Evolutionary conservation across 192 early-diverging fungal genomes (phyloP).

Genomic region (Coemansia sp.): DNA sequence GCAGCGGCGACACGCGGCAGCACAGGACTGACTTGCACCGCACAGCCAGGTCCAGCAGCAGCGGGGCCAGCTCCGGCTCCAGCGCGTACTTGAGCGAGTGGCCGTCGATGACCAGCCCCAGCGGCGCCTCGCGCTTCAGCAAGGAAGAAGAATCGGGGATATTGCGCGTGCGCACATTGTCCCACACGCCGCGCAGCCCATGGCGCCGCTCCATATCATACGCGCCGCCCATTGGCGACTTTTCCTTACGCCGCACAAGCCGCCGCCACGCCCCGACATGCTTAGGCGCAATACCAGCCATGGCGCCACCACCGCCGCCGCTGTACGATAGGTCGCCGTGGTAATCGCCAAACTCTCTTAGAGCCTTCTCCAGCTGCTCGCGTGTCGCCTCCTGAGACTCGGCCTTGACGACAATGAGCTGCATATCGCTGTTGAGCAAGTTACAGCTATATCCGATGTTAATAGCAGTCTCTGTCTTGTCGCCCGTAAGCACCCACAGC

Average conservation of each 20-base stretch:
- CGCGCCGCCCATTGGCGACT: not conserved
- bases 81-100: constrained; percentile 81
- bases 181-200: constrained; percentile 53
- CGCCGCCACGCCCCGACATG: constrained; percentile 44
- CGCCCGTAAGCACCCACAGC: constrained; percentile 96
- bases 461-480: constrained; percentile 98
- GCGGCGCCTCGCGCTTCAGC: constrained; percentile 43
- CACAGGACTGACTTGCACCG: constrained; percentile 88
- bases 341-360: constrained; percentile 62
- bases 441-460: constrained; percentile 97
- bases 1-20: constrained; percentile 93
- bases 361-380: constrained; percentile 70
- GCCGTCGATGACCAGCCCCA: constrained; percentile 90
- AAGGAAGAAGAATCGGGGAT: constrained; percentile 24
- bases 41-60: constrained; percentile 74
- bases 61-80: constrained; percentile 58
- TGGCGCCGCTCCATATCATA: constrained; percentile 30
- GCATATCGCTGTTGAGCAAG: constrained; percentile 81
- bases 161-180: constrained; percentile 55
- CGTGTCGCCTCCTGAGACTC: constrained; percentile 60
- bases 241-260: constrained; percentile 19
- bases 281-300: constrained; percentile 41
- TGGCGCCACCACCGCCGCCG: constrained; percentile 37
- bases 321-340: constrained; percentile 50
- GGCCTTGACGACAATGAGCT: constrained; percentile 74